Evolutionary conservation across 345 rosid species (phyloP).

Genomic region (Eucalyptus paniculata): DNA sequence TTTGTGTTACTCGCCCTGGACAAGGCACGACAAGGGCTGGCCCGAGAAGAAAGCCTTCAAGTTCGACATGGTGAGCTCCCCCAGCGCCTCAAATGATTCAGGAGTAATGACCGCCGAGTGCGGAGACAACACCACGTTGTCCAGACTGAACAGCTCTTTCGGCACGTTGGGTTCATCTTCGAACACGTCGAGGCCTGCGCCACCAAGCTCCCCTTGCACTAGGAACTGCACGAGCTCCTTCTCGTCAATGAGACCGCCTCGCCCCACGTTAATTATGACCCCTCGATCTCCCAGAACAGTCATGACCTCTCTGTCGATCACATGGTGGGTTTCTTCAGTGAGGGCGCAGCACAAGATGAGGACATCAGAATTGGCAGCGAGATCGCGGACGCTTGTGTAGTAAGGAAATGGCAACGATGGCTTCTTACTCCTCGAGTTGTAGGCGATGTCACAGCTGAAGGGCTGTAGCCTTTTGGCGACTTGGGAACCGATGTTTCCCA

Average conservation of each 20-base stretch:
- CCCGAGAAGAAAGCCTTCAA: slow-evolving; percentile 57
- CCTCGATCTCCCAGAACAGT: slow-evolving; percentile 29
- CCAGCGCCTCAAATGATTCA: slow-evolving; percentile 22
- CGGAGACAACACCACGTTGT: slow-evolving; percentile 68
- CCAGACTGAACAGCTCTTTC: slow-evolving; percentile 28
- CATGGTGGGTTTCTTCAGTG: slow-evolving; percentile 28
- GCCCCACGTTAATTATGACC: slow-evolving; percentile 42
- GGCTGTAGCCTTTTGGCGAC: slow-evolving; percentile 27
- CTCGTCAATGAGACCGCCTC: slow-evolving; percentile 43
- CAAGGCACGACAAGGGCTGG: slow-evolving; percentile 26
- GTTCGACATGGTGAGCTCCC: slow-evolving; percentile 28
- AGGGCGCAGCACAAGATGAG: slow-evolving; percentile 39
- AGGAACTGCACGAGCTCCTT: slow-evolving; percentile 50
- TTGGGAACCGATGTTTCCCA: slow-evolving; percentile 27
- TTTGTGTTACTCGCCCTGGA: background rate
- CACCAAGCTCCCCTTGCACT: slow-evolving; percentile 47
- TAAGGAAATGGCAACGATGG: slow-evolving; percentile 9
- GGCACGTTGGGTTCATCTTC: slow-evolving; percentile 65
- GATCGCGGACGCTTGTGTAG: slow-evolving; percentile 16
- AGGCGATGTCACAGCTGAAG: slow-evolving; percentile 30
- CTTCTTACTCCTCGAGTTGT: slow-evolving; percentile 24
- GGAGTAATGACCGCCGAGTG: slow-evolving; percentile 39
- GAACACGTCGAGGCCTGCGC: slow-evolving; percentile 81
- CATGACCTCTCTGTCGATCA: slow-evolving; percentile 32
- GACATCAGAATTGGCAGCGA: slow-evolving; percentile 24